phyloP scores from a whole-genome alignment of 139 green algal species.

The Tetradesmus obliquus region DNA sequence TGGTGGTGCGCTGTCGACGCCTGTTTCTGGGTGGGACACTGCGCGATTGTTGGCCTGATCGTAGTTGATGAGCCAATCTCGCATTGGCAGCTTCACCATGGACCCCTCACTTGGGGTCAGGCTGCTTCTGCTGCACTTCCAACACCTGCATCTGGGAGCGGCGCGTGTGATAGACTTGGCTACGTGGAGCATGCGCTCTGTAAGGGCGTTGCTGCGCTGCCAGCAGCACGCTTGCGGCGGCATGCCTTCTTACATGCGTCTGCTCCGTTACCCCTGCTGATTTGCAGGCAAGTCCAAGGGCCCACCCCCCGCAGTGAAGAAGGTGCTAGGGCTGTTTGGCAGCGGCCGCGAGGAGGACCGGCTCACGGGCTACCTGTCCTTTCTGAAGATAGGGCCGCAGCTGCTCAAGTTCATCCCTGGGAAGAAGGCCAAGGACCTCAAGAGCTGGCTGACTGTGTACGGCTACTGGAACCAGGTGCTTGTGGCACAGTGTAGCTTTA shows the following conservation, averaged over 20 bases:
- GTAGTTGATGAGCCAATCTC: not conserved
- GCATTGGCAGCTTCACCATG: not conserved
- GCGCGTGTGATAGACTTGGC: too few relatives aligned
- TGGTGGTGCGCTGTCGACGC: too few relatives aligned
- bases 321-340: constrained; percentile 90
- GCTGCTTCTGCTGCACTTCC: too few relatives aligned
- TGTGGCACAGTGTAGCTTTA: constrained; percentile 48
- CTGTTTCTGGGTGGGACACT: too few relatives aligned
- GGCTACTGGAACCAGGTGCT: constrained; percentile 96
- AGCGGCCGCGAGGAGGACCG: constrained; percentile 95
- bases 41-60: too few relatives aligned
- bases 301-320: constrained; percentile 94
- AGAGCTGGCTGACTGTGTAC: constrained; percentile 96
- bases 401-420: constrained; percentile 96
- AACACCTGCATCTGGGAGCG: too few relatives aligned
- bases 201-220: not conserved
- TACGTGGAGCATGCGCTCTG: too few relatives aligned
- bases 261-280: not conserved
- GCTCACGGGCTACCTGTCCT: constrained; percentile 91
- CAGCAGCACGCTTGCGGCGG: too few relatives aligned
- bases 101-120: not conserved
- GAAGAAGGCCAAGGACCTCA: constrained; percentile 91
- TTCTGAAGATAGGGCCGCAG: constrained; percentile 91
- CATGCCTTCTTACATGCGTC: too few relatives aligned
- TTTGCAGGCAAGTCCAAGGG: constrained; percentile 77